phyloP scores from a whole-genome alignment of 2,329 filamentous ascomycete genomes.

The Purpureocillium takamizusanense region DNA sequence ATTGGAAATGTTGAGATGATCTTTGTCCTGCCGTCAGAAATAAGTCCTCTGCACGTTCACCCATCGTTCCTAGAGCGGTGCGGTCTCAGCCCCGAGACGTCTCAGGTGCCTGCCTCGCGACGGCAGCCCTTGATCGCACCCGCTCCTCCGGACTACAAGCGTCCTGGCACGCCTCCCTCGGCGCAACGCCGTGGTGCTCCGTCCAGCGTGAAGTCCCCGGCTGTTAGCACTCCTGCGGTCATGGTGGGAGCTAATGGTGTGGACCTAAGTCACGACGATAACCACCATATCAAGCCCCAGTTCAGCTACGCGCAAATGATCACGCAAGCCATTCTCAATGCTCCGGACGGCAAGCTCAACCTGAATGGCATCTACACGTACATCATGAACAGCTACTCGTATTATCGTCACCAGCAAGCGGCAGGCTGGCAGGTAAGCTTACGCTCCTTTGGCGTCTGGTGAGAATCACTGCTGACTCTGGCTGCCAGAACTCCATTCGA shows the following conservation, averaged over 20 bases:
- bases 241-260: slow-evolving; percentile 42
- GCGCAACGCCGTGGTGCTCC: slow-evolving; percentile 19
- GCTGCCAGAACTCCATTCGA: slow-evolving; percentile 74
- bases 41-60: slow-evolving; percentile 57
- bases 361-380: slow-evolving; percentile 88
- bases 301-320: slow-evolving; percentile 97
- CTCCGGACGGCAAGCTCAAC: slow-evolving; percentile 79
- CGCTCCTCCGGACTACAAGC: slow-evolving; percentile 50
- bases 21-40: slow-evolving; percentile 81
- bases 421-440: slow-evolving; percentile 79
- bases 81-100: slow-evolving; percentile 32
- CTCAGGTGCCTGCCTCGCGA: slow-evolving; percentile 17
- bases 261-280: slow-evolving; percentile 73
- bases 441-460: neutral
- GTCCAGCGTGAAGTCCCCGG: slow-evolving; percentile 19
- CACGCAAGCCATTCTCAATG: slow-evolving; percentile 87
- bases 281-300: slow-evolving; percentile 87
- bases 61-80: slow-evolving; percentile 62
- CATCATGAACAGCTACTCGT: slow-evolving; percentile 86
- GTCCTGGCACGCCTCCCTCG: slow-evolving; percentile 52
- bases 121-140: slow-evolving; percentile 45
- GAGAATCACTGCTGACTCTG: slow-evolving; percentile 7
- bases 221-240: slow-evolving; percentile 24
- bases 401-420: slow-evolving; percentile 70
- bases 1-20: slow-evolving; percentile 96